Evolutionary conservation across 345 rosid genomes (phyloP).

Genomic region (sweet orange (Citrus sinensis)): DVS_A1.0 CM039169.1:3381001-3381500

Average conservation of each 20-base stretch:
- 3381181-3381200: neutral
- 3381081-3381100: slow-evolving; percentile 27
- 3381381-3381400: too few relatives aligned
- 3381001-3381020: slow-evolving; percentile 20
- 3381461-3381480: too few relatives aligned
- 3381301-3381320: neutral
- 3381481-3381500: too few relatives aligned
- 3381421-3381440: too few relatives aligned
- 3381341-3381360: neutral
- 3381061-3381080: slow-evolving; percentile 61
- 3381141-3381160: neutral
- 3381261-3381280: neutral
- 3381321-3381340: neutral
- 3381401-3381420: too few relatives aligned
- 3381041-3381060: slow-evolving; percentile 36
- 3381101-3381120: slow-evolving; percentile 30
- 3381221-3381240: neutral
- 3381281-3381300: neutral
- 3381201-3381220: neutral
- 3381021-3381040: slow-evolving; percentile 48
- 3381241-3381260: neutral
- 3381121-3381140: neutral
- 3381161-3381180: neutral
- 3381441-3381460: too few relatives aligned
- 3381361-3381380: too few relatives aligned